Evolutionary conservation across 768 basidiomycete species (phyloP).

Genomic region (Hygrophorus pudorinus): DNA sequence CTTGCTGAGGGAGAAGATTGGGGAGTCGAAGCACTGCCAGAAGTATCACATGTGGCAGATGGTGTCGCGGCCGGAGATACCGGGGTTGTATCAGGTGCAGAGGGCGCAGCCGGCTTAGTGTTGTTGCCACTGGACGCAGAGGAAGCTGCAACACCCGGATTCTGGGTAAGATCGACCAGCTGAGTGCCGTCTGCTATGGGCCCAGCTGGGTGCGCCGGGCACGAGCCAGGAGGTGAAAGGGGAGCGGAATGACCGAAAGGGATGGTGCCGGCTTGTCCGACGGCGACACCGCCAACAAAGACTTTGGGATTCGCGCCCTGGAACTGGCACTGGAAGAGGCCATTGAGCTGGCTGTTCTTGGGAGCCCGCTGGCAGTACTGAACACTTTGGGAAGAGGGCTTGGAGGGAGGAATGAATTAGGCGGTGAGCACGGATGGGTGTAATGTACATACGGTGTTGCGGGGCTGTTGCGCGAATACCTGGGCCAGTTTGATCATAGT

Average conservation of each 20-base stretch:
- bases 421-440: neutral
- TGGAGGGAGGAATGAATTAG: neutral
- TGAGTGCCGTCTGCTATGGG: slow-evolving; percentile 41
- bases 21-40: too few species aligned
- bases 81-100: slow-evolving; percentile 4
- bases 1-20: too few species aligned
- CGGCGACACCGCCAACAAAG: slow-evolving; percentile 33
- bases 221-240: slow-evolving; percentile 38
- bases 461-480: slow-evolving; percentile 47
- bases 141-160: slow-evolving; percentile 20
- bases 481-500: slow-evolving; percentile 42
- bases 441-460: slow-evolving; percentile 35
- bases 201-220: slow-evolving; percentile 37
- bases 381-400: slow-evolving; percentile 34
- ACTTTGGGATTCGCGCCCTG: slow-evolving; percentile 30
- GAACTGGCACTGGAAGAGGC: slow-evolving; percentile 53
- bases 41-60: too few species aligned
- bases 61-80: slow-evolving; percentile 28
- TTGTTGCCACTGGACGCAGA: neutral
- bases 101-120: neutral
- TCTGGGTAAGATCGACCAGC: slow-evolving; percentile 23
- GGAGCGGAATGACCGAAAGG: slow-evolving; percentile 35
- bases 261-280: slow-evolving; percentile 40
- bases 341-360: slow-evolving; percentile 39
- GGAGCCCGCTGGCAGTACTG: slow-evolving; percentile 48